These are phyloP conservation scores for Rhexocercosporidium sp. DNA, from an alignment of 2,329 filamentous ascomycete genomes.

Conservation along the genomic window DNA sequence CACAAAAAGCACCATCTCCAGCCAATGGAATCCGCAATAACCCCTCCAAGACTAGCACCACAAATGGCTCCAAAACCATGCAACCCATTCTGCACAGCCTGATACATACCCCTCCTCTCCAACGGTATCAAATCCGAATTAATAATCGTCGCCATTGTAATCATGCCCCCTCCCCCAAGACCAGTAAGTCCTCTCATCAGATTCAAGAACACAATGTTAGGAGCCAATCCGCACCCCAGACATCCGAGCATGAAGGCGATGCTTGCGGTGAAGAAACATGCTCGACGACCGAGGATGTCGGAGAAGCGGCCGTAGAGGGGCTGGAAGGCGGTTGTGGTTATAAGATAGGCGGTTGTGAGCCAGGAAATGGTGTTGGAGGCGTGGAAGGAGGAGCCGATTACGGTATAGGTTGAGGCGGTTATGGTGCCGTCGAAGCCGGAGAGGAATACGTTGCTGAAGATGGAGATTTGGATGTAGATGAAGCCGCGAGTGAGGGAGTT, in stretches of 20 bases:
- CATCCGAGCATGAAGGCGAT: slow-evolving; percentile 66
- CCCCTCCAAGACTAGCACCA: slow-evolving; percentile 68
- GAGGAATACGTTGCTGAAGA: slow-evolving; percentile 69
- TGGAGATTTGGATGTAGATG: slow-evolving; percentile 61
- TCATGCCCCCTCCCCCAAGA: slow-evolving; percentile 70
- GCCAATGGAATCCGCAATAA: slow-evolving; percentile 66
- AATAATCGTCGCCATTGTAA: slow-evolving; percentile 69
- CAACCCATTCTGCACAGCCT: slow-evolving; percentile 65
- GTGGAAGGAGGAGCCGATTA: slow-evolving; percentile 76
- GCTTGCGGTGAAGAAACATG: slow-evolving; percentile 68
- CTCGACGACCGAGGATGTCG: slow-evolving; percentile 69
- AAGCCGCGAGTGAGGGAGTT: slow-evolving; percentile 47
- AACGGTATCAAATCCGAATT: slow-evolving; percentile 70
- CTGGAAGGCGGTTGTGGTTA: slow-evolving; percentile 74
- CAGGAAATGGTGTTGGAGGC: slow-evolving; percentile 76
- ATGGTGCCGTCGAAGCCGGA: slow-evolving; percentile 74
- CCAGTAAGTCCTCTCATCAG: slow-evolving; percentile 70
- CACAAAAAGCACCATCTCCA: slow-evolving; percentile 72
- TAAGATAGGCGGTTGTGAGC: slow-evolving; percentile 74
- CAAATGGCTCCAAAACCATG: slow-evolving; percentile 66
- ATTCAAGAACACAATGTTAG: slow-evolving; percentile 63
- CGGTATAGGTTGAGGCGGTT: slow-evolving; percentile 74
- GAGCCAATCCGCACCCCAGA: slow-evolving; percentile 66
- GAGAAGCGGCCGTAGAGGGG: slow-evolving; percentile 74
- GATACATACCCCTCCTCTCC: slow-evolving; percentile 60